Evolutionary conservation across 2,329 filamentous ascomycete species (phyloP).

Genomic region (Cladosporium halotolerans): DNA sequence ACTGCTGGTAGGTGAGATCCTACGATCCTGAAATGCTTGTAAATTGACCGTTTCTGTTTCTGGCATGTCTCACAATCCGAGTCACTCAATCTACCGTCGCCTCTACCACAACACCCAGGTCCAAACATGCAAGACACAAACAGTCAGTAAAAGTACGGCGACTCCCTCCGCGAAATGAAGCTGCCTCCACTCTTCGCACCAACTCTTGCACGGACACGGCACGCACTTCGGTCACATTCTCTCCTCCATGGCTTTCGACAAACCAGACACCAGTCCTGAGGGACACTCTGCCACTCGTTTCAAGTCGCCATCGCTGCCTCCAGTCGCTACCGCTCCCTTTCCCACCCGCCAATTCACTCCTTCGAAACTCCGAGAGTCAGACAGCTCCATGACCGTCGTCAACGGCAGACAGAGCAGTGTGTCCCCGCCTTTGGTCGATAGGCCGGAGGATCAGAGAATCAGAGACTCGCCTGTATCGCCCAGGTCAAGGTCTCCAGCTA

Average conservation of each 20-base stretch:
- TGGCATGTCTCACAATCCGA: neutral
- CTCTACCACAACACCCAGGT: neutral
- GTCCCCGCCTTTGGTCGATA: neutral
- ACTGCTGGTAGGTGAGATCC: neutral
- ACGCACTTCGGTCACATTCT: neutral
- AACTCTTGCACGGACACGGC: slow-evolving; percentile 1
- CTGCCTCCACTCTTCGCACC: neutral
- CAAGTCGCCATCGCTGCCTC: slow-evolving; percentile 5
- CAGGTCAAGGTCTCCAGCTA: neutral
- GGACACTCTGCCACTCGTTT: neutral
- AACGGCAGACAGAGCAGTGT: slow-evolving; percentile 1
- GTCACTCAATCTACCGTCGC: slow-evolving; percentile 2
- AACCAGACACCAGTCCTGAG: neutral
- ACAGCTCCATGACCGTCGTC: neutral
- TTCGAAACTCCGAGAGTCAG: neutral
- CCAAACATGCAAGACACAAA: slow-evolving; percentile 7
- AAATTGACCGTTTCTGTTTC: slow-evolving; percentile 1
- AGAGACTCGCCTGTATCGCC: slow-evolving; percentile 8
- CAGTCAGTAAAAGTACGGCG: slow-evolving; percentile 5
- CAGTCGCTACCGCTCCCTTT: neutral
- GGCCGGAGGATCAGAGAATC: neutral
- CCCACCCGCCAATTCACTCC: neutral
- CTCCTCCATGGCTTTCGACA: neutral
- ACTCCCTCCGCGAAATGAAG: slow-evolving; percentile 2
- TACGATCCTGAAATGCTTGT: neutral